Evolutionary conservation across 1,284 basidiomycete genomes (phyloP).

Genomic region (Leccinum pachyderme): DNA sequence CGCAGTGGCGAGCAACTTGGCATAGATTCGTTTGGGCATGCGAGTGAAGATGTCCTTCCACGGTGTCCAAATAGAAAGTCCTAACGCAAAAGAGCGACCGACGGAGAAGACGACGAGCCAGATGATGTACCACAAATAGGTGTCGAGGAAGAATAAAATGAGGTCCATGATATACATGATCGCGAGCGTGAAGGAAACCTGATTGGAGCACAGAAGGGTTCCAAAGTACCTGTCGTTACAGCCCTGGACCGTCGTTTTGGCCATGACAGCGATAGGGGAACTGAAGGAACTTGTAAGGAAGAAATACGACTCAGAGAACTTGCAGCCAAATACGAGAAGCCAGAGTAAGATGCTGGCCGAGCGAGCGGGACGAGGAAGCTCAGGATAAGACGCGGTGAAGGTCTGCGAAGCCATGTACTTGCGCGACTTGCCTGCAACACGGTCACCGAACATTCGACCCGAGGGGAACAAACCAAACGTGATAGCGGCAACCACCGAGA

Average conservation of each 20-base stretch:
- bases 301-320: slow-evolving; percentile 93
- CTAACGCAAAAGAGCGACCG: slow-evolving; percentile 83
- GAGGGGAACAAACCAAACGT: slow-evolving; percentile 86
- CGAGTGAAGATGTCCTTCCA: slow-evolving; percentile 96
- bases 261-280: slow-evolving; percentile 90
- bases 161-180: slow-evolving; percentile 98
- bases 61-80: slow-evolving; percentile 95
- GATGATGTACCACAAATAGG: slow-evolving; percentile 96
- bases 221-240: slow-evolving; percentile 86
- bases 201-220: slow-evolving; percentile 76
- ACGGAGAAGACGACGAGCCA: slow-evolving; percentile 96
- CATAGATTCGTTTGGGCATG: slow-evolving; percentile 93
- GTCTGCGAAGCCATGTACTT: slow-evolving; percentile 97
- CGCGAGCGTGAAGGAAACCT: slow-evolving; percentile 85
- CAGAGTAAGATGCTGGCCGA: slow-evolving; percentile 82
- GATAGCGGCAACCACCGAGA: slow-evolving; percentile 78
- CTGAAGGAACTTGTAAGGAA: slow-evolving; percentile 93
- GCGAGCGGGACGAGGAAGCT: slow-evolving; percentile 64
- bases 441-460: slow-evolving; percentile 93
- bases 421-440: slow-evolving; percentile 88
- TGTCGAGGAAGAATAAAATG: slow-evolving; percentile 94
- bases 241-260: slow-evolving; percentile 82
- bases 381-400: slow-evolving; percentile 93
- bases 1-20: slow-evolving; percentile 87
- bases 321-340: slow-evolving; percentile 89